A percentile compares a stretch with the other conserved stretches of the same genome.
Evolutionary conservation across 2,329 filamentous ascomycete genomes (phyloP).

Genomic region (Bimuria novae-zelandiae): DNA sequence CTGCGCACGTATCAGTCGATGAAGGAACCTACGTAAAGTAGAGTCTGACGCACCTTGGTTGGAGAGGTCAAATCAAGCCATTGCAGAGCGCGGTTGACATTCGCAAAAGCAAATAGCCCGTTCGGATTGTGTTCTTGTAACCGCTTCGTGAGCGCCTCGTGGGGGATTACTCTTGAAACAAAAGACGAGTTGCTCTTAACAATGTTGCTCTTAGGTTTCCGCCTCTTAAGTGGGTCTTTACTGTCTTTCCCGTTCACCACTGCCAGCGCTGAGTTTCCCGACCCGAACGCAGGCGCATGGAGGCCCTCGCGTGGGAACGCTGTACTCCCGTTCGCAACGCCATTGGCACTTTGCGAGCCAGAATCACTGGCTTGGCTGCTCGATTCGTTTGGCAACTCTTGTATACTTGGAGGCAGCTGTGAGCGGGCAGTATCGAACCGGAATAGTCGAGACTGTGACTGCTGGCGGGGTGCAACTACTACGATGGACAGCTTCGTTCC

Average conservation of each 20-base stretch:
- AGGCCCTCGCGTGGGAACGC: slow-evolving; percentile 36
- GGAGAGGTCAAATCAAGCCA: slow-evolving; percentile 88
- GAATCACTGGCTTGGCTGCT: slow-evolving; percentile 52
- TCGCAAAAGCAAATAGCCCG: slow-evolving; percentile 88
- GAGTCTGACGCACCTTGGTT: slow-evolving; percentile 59
- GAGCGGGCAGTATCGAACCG: slow-evolving; percentile 47
- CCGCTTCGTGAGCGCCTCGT: slow-evolving; percentile 79
- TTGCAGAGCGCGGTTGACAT: slow-evolving; percentile 93
- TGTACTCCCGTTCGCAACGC: slow-evolving; percentile 26
- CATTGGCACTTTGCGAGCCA: slow-evolving; percentile 48
- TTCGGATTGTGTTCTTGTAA: slow-evolving; percentile 77
- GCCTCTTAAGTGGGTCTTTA: slow-evolving; percentile 69
- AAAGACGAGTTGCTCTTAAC: slow-evolving; percentile 98
- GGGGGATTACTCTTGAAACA: slow-evolving; percentile 92
- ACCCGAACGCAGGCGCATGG: slow-evolving; percentile 74
- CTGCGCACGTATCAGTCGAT: slow-evolving; percentile 46
- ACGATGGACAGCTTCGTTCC: slow-evolving; percentile 85
- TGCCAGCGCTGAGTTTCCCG: slow-evolving; percentile 77
- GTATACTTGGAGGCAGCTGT: slow-evolving; percentile 52
- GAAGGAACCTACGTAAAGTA: not conserved
- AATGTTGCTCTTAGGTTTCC: slow-evolving; percentile 98
- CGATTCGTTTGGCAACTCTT: slow-evolving; percentile 50
- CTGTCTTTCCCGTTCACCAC: slow-evolving; percentile 67
- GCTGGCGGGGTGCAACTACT: slow-evolving; percentile 63
- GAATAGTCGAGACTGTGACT: slow-evolving; percentile 49